Percentiles rank a stretch among this genome's conserved stretches.
phyloP scores from a whole-genome alignment of 2,329 filamentous ascomycete genomes.

The Beauveria caledonica region DNA sequence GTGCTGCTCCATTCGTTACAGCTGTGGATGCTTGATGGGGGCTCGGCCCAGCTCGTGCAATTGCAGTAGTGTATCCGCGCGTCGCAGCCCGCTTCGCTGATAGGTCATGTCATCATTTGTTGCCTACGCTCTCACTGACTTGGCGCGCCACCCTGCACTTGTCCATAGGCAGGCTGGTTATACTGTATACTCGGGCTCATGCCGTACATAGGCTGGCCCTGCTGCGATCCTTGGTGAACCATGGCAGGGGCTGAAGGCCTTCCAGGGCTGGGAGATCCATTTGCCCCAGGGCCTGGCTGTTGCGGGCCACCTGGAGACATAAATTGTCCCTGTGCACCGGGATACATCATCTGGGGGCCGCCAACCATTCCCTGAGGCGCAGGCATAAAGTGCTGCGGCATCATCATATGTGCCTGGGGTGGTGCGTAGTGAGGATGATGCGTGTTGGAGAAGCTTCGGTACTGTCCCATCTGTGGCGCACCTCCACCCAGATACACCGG shows the following conservation, averaged over 20 bases:
- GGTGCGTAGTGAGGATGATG: constrained; percentile 54
- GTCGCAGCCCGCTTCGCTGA: constrained; percentile 41
- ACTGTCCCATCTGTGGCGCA: constrained; percentile 62
- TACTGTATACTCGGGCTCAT: constrained; percentile 71
- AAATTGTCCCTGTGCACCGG: constrained; percentile 54
- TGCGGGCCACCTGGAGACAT: constrained; percentile 52
- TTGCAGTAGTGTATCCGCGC: constrained; percentile 52
- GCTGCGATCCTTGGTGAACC: constrained; percentile 89
- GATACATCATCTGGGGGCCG: constrained; percentile 78
- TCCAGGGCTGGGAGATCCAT: constrained; percentile 83
- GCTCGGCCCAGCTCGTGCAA: constrained; percentile 56
- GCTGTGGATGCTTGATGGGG: constrained; percentile 50
- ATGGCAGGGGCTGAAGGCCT: constrained; percentile 78
- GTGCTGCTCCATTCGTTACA: constrained; percentile 4
- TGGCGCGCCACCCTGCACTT: constrained; percentile 58
- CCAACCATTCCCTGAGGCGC: constrained; percentile 62
- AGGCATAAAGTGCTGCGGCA: constrained; percentile 66
- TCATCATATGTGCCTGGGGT: constrained; percentile 75
- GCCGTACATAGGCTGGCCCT: constrained; percentile 70
- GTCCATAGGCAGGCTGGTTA: constrained; percentile 63
- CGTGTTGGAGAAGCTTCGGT: constrained; percentile 62
- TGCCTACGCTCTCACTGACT: constrained; percentile 49
- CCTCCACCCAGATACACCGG: constrained; percentile 63
- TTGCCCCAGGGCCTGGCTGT: constrained; percentile 55
- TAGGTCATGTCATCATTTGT: not conserved